A percentile compares a stretch with the other conserved stretches of the same genome.
phyloP scores from a whole-genome alignment of 2,329 filamentous ascomycete species.

The Monilinia aucupariae region DNA sequence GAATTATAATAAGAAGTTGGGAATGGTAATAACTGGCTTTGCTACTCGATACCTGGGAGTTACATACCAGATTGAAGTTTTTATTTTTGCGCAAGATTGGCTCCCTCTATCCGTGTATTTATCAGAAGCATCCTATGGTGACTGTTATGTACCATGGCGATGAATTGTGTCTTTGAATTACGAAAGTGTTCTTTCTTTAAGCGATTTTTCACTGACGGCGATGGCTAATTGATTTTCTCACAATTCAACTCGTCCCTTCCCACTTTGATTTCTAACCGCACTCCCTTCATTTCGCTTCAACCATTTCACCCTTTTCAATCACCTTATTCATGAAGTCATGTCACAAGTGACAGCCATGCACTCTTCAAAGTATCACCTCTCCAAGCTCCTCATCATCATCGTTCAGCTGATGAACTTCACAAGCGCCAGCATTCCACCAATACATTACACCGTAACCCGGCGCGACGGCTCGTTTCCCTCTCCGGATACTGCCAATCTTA shows the following conservation, averaged over 20 bases:
- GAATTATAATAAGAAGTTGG: background rate
- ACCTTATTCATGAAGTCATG: rapidly evolving
- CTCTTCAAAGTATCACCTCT: background rate
- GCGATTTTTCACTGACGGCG: too few relatives aligned
- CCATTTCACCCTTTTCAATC: background rate
- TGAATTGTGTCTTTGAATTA: background rate
- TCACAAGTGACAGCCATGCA: background rate
- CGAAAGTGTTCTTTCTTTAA: background rate
- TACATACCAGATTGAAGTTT: background rate
- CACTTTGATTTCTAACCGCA: too few relatives aligned
- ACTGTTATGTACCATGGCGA: too few relatives aligned
- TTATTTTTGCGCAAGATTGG: background rate
- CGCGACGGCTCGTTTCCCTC: conserved; percentile 8
- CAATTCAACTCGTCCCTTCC: background rate
- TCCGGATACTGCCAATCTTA: conserved; percentile 5
- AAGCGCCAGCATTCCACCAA: background rate
- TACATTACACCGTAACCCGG: conserved; percentile 8
- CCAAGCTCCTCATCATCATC: background rate
- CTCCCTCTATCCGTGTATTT: background rate
- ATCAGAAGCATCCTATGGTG: too few relatives aligned
- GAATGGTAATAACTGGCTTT: too few relatives aligned
- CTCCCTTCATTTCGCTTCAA: background rate
- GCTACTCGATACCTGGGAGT: background rate
- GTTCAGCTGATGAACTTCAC: background rate
- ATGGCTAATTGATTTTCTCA: too few relatives aligned